phyloP scores from a whole-genome alignment of 257 asterid species.

The Petunia secreta region DNA sequence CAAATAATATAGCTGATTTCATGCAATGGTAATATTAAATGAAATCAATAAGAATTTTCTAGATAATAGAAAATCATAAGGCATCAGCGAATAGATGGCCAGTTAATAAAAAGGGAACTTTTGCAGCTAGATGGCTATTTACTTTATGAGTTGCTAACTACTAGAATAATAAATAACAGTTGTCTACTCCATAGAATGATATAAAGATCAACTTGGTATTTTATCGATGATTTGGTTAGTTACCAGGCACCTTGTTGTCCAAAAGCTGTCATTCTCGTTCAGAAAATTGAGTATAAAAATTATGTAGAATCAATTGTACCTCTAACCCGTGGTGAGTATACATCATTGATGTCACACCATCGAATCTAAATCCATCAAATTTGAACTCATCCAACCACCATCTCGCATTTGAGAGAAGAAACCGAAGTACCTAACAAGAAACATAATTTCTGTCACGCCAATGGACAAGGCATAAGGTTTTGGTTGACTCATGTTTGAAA shows the following conservation, averaged over 20 bases:
- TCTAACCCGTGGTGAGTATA: conserved; percentile 95
- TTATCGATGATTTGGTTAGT: neutral
- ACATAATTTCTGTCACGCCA: conserved; percentile 25
- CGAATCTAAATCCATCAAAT: conserved; percentile 99
- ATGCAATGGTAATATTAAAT: neutral
- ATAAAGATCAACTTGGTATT: neutral
- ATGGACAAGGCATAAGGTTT: conserved; percentile 1
- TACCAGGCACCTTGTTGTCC: conserved; percentile 23
- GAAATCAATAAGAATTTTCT: neutral
- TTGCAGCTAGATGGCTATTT: neutral
- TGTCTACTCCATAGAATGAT: neutral
- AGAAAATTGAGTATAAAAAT: conserved; percentile 1
- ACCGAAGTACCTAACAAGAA: conserved; percentile 74
- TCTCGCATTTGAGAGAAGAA: conserved; percentile 94
- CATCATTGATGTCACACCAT: conserved; percentile 99
- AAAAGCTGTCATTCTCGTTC: neutral
- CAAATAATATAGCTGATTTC: neutral
- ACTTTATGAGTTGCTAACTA: neutral
- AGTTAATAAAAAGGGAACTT: neutral
- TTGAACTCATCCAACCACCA: conserved; percentile 99
- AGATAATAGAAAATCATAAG: neutral
- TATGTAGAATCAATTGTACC: conserved; percentile 48
- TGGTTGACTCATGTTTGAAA: neutral
- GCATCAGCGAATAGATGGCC: neutral
- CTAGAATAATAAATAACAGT: neutral